Evolutionary conservation across 2,329 filamentous ascomycete species (phyloP).

Genomic region (Aspergillus transmontanensis): DNA sequence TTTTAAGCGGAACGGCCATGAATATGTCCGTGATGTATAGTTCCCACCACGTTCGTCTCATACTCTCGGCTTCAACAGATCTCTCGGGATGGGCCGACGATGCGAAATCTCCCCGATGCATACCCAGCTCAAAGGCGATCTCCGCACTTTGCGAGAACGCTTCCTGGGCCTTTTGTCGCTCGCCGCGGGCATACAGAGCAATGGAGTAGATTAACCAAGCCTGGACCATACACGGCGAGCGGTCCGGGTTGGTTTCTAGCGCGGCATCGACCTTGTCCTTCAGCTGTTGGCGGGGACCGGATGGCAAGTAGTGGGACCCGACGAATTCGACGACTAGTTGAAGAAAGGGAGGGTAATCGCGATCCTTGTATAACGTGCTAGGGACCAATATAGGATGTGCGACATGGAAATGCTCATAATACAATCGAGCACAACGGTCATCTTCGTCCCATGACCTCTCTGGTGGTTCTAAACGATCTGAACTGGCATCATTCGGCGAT

Average conservation of each 20-base stretch:
- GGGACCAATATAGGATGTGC: constrained; percentile 59
- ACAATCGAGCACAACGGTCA: constrained; percentile 48
- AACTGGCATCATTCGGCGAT: constrained; percentile 17
- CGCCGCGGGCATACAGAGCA: constrained; percentile 36
- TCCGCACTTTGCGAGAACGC: constrained; percentile 65
- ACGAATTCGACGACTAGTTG: constrained; percentile 55
- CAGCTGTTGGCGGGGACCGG: constrained; percentile 24
- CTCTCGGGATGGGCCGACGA: constrained; percentile 45
- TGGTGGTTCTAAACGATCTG: constrained; percentile 17
- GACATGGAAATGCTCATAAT: constrained; percentile 56
- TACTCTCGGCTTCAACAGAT: constrained; percentile 73
- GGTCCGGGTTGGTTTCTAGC: constrained; percentile 23
- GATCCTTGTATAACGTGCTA: constrained; percentile 38
- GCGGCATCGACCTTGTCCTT: constrained; percentile 31
- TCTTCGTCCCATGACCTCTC: constrained; percentile 26
- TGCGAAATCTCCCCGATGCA: constrained; percentile 68
- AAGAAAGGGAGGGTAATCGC: constrained; percentile 49
- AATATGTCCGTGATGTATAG: constrained; percentile 76
- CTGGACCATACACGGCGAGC: constrained; percentile 39
- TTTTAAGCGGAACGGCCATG: constrained; percentile 66
- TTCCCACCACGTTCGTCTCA: constrained; percentile 88
- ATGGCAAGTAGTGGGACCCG: constrained; percentile 53
- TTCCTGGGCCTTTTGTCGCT: constrained; percentile 34
- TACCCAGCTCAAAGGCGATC: constrained; percentile 71
- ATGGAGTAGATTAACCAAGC: constrained; percentile 41